Conservation (phyloP, 106 monocot genomes). For the Dendrobium officinale region DNA sequence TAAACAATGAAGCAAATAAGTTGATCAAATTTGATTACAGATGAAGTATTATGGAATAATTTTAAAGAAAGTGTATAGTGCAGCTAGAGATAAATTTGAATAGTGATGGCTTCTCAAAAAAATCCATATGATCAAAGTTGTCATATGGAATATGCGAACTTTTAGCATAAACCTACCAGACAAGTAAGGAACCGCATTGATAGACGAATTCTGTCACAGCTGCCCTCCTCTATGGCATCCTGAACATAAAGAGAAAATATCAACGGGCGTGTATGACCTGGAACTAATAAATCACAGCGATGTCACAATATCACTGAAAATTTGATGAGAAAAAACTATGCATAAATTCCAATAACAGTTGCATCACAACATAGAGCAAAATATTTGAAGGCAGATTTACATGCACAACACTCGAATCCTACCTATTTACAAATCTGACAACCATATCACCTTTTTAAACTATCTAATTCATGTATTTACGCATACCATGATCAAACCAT, state of each 20-base stretch:
- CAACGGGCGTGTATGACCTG: background rate
- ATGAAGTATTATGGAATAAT: background rate
- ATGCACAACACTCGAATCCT: too few relatives aligned
- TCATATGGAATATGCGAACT: background rate
- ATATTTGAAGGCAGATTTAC: too few relatives aligned
- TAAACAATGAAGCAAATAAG: background rate
- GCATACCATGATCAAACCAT: too few relatives aligned
- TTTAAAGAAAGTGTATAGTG: background rate
- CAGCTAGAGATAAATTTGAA: background rate
- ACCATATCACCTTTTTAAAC: too few relatives aligned
- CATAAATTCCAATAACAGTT: background rate
- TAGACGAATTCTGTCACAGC: constrained; percentile 66
- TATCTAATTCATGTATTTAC: too few relatives aligned
- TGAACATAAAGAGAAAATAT: constrained; percentile 24
- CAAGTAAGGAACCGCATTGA: constrained; percentile 55
- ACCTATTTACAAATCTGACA: too few relatives aligned
- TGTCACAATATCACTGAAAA: background rate
- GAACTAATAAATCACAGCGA: background rate
- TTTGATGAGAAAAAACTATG: background rate
- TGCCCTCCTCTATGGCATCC: constrained; percentile 57
- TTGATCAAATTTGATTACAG: background rate
- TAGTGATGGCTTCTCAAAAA: background rate
- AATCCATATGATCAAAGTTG: background rate
- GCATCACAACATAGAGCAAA: background rate
- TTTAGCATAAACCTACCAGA: constrained; percentile 38